These are phyloP conservation scores for Ophiostoma montium DNA, from an alignment of 2,329 filamentous ascomycete species.

Conservation along the genomic window DNA sequence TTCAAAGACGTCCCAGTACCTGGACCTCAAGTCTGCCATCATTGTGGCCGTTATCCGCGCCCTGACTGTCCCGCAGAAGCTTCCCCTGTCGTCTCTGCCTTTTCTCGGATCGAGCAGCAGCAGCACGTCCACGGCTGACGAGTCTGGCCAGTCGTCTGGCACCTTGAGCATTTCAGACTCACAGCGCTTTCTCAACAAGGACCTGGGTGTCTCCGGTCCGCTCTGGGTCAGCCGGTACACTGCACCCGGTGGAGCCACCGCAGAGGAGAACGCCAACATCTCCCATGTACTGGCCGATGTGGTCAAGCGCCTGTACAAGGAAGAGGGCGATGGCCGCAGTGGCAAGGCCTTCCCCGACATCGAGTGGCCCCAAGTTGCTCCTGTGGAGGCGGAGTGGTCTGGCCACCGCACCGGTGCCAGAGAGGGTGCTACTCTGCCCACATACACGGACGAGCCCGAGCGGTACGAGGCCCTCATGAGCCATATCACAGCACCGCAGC, in stretches of 20 bases:
- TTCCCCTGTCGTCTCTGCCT: neutral
- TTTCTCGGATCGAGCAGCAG: neutral
- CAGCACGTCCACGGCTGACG: neutral
- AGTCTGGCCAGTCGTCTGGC: slow-evolving; percentile 13
- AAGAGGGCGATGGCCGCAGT: slow-evolving; percentile 4
- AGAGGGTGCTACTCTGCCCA: slow-evolving; percentile 34
- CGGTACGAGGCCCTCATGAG: slow-evolving; percentile 54
- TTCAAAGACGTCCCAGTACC: slow-evolving; percentile 58
- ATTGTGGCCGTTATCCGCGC: slow-evolving; percentile 58
- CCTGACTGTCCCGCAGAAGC: slow-evolving; percentile 21
- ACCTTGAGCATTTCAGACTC: slow-evolving; percentile 40
- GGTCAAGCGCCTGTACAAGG: slow-evolving; percentile 24
- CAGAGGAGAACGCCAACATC: slow-evolving; percentile 30
- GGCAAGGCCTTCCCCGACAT: slow-evolving; percentile 14
- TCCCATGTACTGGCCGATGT: slow-evolving; percentile 45
- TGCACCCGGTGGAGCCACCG: slow-evolving; percentile 41
- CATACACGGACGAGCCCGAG: slow-evolving; percentile 41
- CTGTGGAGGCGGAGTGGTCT: slow-evolving; percentile 63
- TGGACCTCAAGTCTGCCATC: slow-evolving; percentile 64
- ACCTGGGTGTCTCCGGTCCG: slow-evolving; percentile 57
- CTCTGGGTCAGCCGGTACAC: slow-evolving; percentile 69
- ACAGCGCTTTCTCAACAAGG: slow-evolving; percentile 49
- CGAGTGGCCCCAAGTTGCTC: slow-evolving; percentile 34
- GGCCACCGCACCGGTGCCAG: slow-evolving; percentile 47
- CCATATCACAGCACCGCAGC: slow-evolving; percentile 45